Conservation (phyloP, 495 filamentous ascomycete genomes). For the Neurospora sp. region DNA sequence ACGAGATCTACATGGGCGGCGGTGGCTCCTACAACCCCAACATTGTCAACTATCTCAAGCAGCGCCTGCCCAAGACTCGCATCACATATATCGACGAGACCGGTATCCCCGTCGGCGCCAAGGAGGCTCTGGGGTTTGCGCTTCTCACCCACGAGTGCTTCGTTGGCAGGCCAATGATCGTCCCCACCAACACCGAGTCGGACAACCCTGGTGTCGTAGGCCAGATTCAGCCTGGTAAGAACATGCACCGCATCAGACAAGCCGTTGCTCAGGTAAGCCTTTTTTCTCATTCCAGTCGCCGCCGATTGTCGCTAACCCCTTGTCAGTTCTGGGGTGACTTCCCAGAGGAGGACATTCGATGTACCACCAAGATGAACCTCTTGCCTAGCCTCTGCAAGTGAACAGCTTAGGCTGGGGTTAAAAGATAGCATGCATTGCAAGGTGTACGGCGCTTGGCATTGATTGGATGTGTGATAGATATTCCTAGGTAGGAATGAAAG, state of each 20-base stretch:
- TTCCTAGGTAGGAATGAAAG: background rate
- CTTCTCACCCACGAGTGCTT: background rate
- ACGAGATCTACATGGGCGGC: background rate
- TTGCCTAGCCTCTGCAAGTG: background rate
- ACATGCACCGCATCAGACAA: background rate
- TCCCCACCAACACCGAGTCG: background rate
- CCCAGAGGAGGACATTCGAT: background rate
- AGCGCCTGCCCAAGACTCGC: background rate
- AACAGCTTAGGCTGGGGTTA: background rate
- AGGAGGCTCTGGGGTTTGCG: background rate
- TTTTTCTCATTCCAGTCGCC: background rate
- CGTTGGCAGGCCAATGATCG: background rate
- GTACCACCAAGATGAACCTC: background rate
- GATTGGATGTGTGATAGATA: background rate
- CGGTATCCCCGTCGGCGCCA: background rate
- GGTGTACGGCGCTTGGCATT: background rate
- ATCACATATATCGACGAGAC: background rate
- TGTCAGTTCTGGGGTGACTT: background rate
- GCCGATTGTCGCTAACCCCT: background rate
- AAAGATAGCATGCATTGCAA: background rate
- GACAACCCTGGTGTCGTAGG: background rate
- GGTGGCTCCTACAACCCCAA: background rate
- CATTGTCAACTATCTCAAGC: background rate
- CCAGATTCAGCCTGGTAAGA: background rate
- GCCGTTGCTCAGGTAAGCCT: background rate